phyloP scores from a whole-genome alignment of 441 rosid genomes.

The Biscutella laevigata region DNA sequence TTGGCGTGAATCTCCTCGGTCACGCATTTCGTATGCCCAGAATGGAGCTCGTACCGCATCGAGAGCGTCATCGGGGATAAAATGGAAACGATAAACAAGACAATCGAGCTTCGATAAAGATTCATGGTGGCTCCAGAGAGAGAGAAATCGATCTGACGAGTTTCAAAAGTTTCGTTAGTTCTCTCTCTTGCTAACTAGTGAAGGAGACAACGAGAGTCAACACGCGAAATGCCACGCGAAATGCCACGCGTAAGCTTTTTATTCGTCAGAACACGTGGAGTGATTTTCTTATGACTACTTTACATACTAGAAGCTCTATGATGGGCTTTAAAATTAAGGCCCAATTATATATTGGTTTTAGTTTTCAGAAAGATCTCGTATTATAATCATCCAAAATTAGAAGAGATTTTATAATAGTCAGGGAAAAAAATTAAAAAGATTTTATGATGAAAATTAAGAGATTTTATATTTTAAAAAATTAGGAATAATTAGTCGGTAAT shows the following conservation, averaged over 20 bases:
- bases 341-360: background rate
- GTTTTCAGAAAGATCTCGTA: background rate
- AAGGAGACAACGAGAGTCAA: slow-evolving; percentile 21
- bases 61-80: slow-evolving; percentile 35
- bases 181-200: too few species aligned
- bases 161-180: slow-evolving; percentile 3
- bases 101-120: slow-evolving; percentile 12
- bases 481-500: too few species aligned
- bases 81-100: slow-evolving; percentile 25
- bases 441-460: background rate
- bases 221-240: slow-evolving; percentile 29
- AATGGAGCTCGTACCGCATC: slow-evolving; percentile 44
- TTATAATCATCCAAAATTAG: background rate
- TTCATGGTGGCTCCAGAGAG: slow-evolving; percentile 18
- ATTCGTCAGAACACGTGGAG: slow-evolving; percentile 14
- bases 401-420: too few species aligned
- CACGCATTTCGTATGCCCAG: slow-evolving; percentile 68
- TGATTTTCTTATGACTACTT: background rate
- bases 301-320: too few species aligned
- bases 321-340: slow-evolving; percentile 1
- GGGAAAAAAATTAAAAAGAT: too few species aligned
- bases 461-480: too few species aligned
- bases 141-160: slow-evolving; percentile 12
- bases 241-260: background rate
- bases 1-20: slow-evolving; percentile 55